Percentiles rank a stretch among this genome's conserved stretches.
Conservation (phyloP, 805 yeast genomes). For the Yamadazyma ubonensis region DNA sequence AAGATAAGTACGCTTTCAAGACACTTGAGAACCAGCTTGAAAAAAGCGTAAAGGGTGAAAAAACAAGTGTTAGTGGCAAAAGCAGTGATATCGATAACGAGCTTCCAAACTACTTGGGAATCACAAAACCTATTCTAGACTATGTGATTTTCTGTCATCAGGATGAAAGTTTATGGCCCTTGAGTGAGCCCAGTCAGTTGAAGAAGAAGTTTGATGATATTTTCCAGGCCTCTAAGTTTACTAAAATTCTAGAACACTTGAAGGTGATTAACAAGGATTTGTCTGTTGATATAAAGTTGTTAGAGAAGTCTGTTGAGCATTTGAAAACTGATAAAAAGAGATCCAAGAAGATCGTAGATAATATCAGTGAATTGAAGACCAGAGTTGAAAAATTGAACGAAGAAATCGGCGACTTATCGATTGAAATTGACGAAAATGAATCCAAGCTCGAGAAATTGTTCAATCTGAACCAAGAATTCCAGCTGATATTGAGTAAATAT, state of each 20-base stretch:
- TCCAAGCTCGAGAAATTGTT: slow-evolving; percentile 62
- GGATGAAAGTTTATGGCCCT: slow-evolving; percentile 96
- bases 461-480: slow-evolving; percentile 78
- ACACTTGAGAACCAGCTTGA: slow-evolving; percentile 88
- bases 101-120: slow-evolving; percentile 83
- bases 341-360: slow-evolving; percentile 56
- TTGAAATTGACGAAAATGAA: slow-evolving; percentile 52
- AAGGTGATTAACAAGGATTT: slow-evolving; percentile 76
- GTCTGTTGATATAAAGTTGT: slow-evolving; percentile 67
- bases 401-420: slow-evolving; percentile 49
- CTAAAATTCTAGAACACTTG: slow-evolving; percentile 82
- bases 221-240: slow-evolving; percentile 90
- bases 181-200: slow-evolving; percentile 82
- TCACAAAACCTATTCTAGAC: slow-evolving; percentile 81
- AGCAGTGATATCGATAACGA: slow-evolving; percentile 80
- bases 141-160: slow-evolving; percentile 97
- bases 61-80: slow-evolving; percentile 74
- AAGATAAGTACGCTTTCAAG: slow-evolving; percentile 59
- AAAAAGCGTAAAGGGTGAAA: slow-evolving; percentile 61
- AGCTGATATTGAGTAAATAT: slow-evolving; percentile 60
- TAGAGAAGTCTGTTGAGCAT: slow-evolving; percentile 78
- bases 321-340: slow-evolving; percentile 70
- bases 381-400: slow-evolving; percentile 45
- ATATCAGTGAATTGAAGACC: slow-evolving; percentile 41
- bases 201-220: slow-evolving; percentile 95